phyloP scores from a whole-genome alignment of 2,329 filamentous ascomycete genomes.

The Paecilomyces fulvus region DNA sequence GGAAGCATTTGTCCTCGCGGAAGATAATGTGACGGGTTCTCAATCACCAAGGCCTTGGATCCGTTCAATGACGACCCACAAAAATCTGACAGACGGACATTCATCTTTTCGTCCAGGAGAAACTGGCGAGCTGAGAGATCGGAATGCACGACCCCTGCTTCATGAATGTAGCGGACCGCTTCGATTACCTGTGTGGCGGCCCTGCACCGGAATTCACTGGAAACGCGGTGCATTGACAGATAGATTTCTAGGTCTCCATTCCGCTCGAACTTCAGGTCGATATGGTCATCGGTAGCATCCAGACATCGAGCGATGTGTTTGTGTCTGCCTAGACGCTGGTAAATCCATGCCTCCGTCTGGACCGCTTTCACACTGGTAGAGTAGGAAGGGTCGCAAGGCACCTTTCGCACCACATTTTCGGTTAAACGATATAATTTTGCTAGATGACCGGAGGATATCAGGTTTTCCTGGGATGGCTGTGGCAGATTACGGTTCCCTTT shows the following conservation, averaged over 20 bases:
- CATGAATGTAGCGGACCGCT: conserved; percentile 80
- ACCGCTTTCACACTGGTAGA: not conserved
- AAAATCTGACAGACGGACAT: conserved; percentile 5
- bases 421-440: not conserved
- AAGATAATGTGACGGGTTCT: conserved; percentile 4
- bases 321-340: conserved; percentile 2
- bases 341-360: not conserved
- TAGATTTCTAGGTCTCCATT: conserved; percentile 3
- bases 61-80: conserved; percentile 2
- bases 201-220: not conserved
- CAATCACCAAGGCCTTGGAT: conserved; percentile 3
- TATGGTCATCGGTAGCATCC: not conserved
- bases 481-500: not conserved
- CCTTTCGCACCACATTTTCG: not conserved
- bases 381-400: not conserved
- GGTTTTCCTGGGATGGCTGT: not conserved
- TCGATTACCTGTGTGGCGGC: conserved; percentile 62
- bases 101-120: not conserved
- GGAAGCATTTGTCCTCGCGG: conserved; percentile 6
- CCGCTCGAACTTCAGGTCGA: conserved; percentile 2
- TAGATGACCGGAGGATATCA: not conserved
- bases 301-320: conserved; percentile 2
- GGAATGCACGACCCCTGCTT: conserved; percentile 73
- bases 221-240: not conserved
- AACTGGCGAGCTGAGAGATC: not conserved